Evolutionary conservation across 31 red algal genomes (phyloP), one percentile per base, ranked within the genome.

Genomic region (Pterothamnion heteromorphum): DNA sequence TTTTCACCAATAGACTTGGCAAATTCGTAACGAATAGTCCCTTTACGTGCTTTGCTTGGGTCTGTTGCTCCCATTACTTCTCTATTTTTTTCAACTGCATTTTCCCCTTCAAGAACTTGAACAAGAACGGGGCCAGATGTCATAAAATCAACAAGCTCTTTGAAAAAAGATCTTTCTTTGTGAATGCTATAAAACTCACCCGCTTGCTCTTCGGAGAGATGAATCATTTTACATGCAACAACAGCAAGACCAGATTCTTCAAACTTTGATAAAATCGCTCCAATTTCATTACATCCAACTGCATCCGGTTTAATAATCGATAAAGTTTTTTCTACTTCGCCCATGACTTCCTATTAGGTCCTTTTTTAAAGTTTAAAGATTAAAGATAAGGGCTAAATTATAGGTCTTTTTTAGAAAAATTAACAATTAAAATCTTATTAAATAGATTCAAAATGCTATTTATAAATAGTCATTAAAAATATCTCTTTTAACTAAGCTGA

Each of bases 301-400:
- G 93, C 97, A 92, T 98, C 97, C 3, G 97, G 97, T 81, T 98
- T 98, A 57, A 97, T 84, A 58, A 92, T 92, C 74, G 96, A 94
- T 57, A 97, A 97, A 14, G 97, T 98, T 71, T 92, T 81, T 90
- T 98, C 26, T 32, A 76, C 30, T 76, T 41, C 38, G 38, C 38
- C 38, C 38, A 41, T 41, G 38, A 41, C 38, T 41, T 41, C 38
- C 38, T 41, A 41, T 41, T 41, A 41, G 38, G 38, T 41, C 38
- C 38, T 41, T 41, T 41, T 41, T 41, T 41, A 41, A 41, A 41
- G 38, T 41, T 41, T 41, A 41, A 41, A 41, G 38, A 41, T 41
- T 41, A 41, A 41, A 41, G 38, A 41, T 41, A 41, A 41, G 38
- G 38, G 38, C 38, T 41, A 41, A 41, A 41, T 41, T 41, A 41